Percentiles rank a stretch among this genome's conserved stretches.
These are phyloP conservation scores for Lactarius deliciosus DNA, from an alignment of 768 basidiomycete species.

Conservation along the genomic window DNA sequence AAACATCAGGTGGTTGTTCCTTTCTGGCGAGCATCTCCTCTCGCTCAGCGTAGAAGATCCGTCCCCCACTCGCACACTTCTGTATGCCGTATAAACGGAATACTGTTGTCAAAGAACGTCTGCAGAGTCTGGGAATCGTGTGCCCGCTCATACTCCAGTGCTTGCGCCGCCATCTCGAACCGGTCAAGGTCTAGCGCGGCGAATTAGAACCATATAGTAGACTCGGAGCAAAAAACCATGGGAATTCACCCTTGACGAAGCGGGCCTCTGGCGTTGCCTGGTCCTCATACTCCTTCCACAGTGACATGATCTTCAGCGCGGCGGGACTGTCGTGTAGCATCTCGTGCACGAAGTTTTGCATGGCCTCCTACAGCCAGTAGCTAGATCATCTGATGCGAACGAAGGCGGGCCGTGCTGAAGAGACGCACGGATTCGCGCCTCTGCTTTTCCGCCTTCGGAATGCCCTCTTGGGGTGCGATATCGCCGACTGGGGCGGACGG, in stretches of 20 bases:
- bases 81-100: conserved; percentile 68
- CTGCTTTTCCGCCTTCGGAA: conserved; percentile 78
- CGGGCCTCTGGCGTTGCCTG: conserved; percentile 68
- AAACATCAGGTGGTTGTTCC: not conserved
- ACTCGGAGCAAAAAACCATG: not conserved
- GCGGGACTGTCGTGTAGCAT: conserved; percentile 81
- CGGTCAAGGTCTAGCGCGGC: conserved; percentile 67
- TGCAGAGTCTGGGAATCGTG: conserved; percentile 54
- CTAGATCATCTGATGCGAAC: not conserved
- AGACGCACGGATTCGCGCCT: conserved; percentile 63
- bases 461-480: conserved; percentile 86
- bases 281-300: conserved; percentile 91
- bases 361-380: conserved; percentile 61
- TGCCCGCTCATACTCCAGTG: conserved; percentile 68
- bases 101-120: conserved; percentile 76
- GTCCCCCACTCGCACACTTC: conserved; percentile 74
- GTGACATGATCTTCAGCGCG: conserved; percentile 59
- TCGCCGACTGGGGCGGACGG: conserved; percentile 69
- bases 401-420: not conserved
- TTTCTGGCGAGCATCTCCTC: conserved; percentile 25
- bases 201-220: not conserved
- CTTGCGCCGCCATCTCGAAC: conserved; percentile 87
- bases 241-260: conserved; percentile 73
- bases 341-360: conserved; percentile 84
- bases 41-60: conserved; percentile 54